These are phyloP conservation scores for Ogataea ganodermae DNA, from an alignment of 805 yeast species.

Conservation along the genomic window DNA sequence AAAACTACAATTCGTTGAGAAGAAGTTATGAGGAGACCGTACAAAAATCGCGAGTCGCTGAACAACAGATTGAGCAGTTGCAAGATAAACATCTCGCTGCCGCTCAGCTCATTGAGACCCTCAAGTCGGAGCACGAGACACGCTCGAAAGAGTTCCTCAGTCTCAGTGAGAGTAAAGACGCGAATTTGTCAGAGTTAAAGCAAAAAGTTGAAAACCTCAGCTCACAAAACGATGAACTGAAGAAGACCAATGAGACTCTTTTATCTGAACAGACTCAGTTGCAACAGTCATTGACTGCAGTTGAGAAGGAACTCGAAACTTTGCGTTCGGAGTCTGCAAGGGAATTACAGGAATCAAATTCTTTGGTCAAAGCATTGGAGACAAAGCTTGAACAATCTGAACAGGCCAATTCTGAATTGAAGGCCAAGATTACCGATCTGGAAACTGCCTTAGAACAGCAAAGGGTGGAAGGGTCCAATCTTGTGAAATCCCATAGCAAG, in stretches of 20 bases:
- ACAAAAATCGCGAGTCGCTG: conserved; percentile 27
- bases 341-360: conserved; percentile 36
- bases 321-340: conserved; percentile 25
- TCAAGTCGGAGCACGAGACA: conserved; percentile 28
- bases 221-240: conserved; percentile 24
- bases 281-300: conserved; percentile 25
- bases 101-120: conserved; percentile 29
- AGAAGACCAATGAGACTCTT: conserved; percentile 19
- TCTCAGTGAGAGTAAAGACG: conserved; percentile 4
- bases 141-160: conserved; percentile 19
- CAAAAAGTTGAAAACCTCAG: conserved; percentile 11
- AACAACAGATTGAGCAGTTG: conserved; percentile 24
- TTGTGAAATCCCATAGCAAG: conserved; percentile 1
- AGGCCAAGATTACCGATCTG: not conserved
- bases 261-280: conserved; percentile 10
- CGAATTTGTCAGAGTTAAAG: conserved; percentile 15
- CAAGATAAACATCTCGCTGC: conserved; percentile 28
- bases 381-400: not conserved
- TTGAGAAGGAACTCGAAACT: conserved; percentile 22
- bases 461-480: not conserved
- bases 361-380: not conserved
- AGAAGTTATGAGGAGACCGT: conserved; percentile 25
- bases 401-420: not conserved
- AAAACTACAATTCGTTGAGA: conserved; percentile 31
- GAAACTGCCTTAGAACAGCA: not conserved